phyloP scores from a whole-genome alignment of 345 rosid genomes.

The Eutrema heterophyllum region DNA sequence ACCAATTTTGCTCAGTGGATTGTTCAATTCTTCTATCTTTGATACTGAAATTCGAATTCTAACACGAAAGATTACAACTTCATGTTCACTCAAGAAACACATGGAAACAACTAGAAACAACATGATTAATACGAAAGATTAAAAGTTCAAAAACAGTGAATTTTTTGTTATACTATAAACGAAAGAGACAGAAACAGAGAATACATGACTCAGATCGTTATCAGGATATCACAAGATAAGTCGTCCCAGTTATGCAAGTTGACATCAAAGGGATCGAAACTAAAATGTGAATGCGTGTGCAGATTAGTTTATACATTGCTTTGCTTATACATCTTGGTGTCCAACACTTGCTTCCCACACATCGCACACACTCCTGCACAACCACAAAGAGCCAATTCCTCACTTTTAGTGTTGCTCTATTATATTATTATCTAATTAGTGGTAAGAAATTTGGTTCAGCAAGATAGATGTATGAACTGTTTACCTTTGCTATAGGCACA shows the following conservation, averaged over 20 bases:
- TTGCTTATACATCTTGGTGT: constrained; percentile 95
- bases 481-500: constrained; percentile 96
- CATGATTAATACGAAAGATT: not conserved
- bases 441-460: not conserved
- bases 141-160: not conserved
- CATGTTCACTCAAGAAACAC: not conserved
- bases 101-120: not conserved
- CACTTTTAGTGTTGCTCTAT: not conserved
- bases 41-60: not conserved
- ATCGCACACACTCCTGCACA: constrained; percentile 87
- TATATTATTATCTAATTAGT: not conserved
- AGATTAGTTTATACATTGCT: constrained; percentile 64
- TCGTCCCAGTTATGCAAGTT: not conserved
- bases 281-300: not conserved
- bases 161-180: not conserved
- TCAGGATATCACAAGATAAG: not conserved
- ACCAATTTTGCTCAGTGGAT: not conserved
- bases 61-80: not conserved
- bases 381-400: constrained; percentile 11
- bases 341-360: constrained; percentile 99
- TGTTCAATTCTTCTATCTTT: not conserved
- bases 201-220: constrained; percentile 1
- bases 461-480: not conserved
- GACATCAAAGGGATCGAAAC: not conserved
- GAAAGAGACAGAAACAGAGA: not conserved